These are phyloP conservation scores for Backusella mclennaniae DNA, from an alignment of 192 early-diverging fungal species.

Conservation along the genomic window DNA sequence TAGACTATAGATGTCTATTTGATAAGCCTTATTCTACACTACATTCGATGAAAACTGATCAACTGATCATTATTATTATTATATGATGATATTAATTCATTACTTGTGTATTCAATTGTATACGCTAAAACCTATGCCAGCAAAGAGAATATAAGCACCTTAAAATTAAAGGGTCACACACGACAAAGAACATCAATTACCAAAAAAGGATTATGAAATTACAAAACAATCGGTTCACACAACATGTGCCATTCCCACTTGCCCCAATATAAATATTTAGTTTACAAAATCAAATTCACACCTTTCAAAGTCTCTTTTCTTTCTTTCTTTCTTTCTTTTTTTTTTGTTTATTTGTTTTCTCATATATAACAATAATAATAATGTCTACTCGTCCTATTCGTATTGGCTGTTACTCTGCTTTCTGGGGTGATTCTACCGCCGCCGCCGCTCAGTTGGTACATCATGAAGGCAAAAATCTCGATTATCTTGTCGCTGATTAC, in stretches of 20 bases:
- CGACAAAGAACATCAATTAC: not conserved
- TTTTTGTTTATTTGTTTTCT: not conserved
- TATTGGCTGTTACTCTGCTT: conserved; percentile 59
- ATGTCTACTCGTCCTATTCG: conserved; percentile 39
- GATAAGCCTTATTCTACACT: too few relatives aligned
- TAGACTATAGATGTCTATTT: too few relatives aligned
- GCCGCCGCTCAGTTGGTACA: conserved; percentile 56
- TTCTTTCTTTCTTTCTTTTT: not conserved
- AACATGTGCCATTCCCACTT: conserved; percentile 21
- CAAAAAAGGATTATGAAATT: not conserved
- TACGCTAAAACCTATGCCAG: too few relatives aligned
- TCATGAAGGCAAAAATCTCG: conserved; percentile 42
- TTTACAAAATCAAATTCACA: not conserved
- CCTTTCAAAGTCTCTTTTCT: not conserved
- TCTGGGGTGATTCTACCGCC: conserved; percentile 56
- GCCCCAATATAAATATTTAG: not conserved
- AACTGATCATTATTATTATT: too few relatives aligned
- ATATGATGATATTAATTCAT: too few relatives aligned
- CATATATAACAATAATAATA: not conserved
- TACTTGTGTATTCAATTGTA: too few relatives aligned
- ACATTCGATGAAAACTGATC: too few relatives aligned
- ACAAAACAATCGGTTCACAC: not conserved
- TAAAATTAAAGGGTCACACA: too few relatives aligned
- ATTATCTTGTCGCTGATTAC: conserved; percentile 65
- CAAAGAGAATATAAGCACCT: too few relatives aligned